Evolutionary conservation across 208 protist species (phyloP).

Genomic region (Leishmania tarentolae): DNA sequence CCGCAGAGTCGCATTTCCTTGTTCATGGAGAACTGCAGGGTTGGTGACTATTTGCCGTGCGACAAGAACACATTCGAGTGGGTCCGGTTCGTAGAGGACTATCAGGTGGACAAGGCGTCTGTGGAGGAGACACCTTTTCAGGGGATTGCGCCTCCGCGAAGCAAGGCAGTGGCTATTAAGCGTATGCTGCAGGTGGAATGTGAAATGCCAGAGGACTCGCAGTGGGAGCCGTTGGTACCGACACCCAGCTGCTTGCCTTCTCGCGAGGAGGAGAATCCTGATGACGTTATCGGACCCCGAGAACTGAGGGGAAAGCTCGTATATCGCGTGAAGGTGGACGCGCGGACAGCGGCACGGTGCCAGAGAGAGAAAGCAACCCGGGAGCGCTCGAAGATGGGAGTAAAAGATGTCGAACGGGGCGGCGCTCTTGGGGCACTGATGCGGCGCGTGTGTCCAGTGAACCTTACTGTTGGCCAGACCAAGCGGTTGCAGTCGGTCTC

Average conservation of each 20-base stretch:
- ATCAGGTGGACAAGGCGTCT: slow-evolving; percentile 42
- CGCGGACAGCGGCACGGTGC: slow-evolving; percentile 51
- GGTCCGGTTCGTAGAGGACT: slow-evolving; percentile 64
- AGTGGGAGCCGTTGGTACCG: slow-evolving; percentile 34
- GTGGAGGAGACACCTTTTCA: slow-evolving; percentile 64
- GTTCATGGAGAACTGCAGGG: slow-evolving; percentile 63
- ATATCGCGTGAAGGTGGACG: slow-evolving; percentile 62
- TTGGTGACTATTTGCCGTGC: slow-evolving; percentile 78
- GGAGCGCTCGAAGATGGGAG: slow-evolving; percentile 24
- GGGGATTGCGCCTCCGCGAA: slow-evolving; percentile 31
- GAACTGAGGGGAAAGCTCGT: slow-evolving; percentile 64
- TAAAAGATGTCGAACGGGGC: slow-evolving; percentile 19
- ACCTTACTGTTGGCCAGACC: slow-evolving; percentile 47
- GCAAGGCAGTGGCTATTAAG: slow-evolving; percentile 21
- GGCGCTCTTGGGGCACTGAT: slow-evolving; percentile 47
- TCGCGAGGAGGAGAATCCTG: slow-evolving; percentile 32
- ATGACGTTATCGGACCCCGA: slow-evolving; percentile 67
- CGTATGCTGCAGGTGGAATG: slow-evolving; percentile 10
- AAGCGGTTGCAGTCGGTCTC: slow-evolving; percentile 46
- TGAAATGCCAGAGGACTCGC: slow-evolving; percentile 31
- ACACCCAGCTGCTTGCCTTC: slow-evolving; percentile 27
- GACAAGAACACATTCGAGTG: slow-evolving; percentile 43
- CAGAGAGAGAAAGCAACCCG: slow-evolving; percentile 51
- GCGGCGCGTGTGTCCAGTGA: slow-evolving; percentile 35
- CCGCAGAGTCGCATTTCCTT: slow-evolving; percentile 40